A percentile compares a stretch with the other conserved stretches of the same genome.
These are phyloP conservation scores for Athelia psychrophila DNA, from an alignment of 1,284 basidiomycete genomes.

Conservation along the genomic window DNA sequence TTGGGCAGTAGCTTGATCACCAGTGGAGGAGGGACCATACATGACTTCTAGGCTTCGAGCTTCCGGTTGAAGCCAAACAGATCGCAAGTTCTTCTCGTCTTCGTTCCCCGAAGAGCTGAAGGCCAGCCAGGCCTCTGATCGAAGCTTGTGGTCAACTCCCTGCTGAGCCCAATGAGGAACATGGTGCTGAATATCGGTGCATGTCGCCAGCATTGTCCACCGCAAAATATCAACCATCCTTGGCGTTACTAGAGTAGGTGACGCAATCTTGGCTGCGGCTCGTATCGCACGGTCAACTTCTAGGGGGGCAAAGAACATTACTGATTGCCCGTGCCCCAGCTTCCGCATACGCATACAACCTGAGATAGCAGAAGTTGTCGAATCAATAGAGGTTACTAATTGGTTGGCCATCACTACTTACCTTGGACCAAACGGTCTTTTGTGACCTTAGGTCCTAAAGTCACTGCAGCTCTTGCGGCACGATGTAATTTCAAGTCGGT, in stretches of 20 bases:
- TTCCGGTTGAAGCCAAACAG: conserved; percentile 37
- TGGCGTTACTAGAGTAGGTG: conserved; percentile 13
- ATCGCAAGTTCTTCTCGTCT: conserved; percentile 13
- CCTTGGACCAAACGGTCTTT: conserved; percentile 56
- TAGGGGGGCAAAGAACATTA: conserved; percentile 47
- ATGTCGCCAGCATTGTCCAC: conserved; percentile 47
- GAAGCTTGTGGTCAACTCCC: conserved; percentile 37
- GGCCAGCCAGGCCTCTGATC: conserved; percentile 28
- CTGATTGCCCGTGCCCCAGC: conserved; percentile 45
- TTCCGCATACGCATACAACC: conserved; percentile 51
- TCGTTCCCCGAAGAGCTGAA: not conserved
- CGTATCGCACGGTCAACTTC: conserved; percentile 44
- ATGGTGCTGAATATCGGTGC: conserved; percentile 36
- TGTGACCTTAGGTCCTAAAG: conserved; percentile 49
- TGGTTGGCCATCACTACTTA: conserved; percentile 16
- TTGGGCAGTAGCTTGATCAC: not conserved
- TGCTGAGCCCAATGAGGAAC: conserved; percentile 46
- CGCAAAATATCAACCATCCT: conserved; percentile 33
- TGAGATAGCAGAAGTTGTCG: conserved; percentile 25
- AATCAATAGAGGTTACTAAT: not conserved
- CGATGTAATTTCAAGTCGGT: conserved; percentile 51
- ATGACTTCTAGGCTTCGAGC: conserved; percentile 35
- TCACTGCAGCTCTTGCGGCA: conserved; percentile 45
- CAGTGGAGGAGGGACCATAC: conserved; percentile 20
- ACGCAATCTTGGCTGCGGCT: conserved; percentile 9